These are phyloP conservation scores for Rhizoclosmatium sp. DNA, from an alignment of 192 early-diverging fungal genomes.

Conservation along the genomic window DNA sequence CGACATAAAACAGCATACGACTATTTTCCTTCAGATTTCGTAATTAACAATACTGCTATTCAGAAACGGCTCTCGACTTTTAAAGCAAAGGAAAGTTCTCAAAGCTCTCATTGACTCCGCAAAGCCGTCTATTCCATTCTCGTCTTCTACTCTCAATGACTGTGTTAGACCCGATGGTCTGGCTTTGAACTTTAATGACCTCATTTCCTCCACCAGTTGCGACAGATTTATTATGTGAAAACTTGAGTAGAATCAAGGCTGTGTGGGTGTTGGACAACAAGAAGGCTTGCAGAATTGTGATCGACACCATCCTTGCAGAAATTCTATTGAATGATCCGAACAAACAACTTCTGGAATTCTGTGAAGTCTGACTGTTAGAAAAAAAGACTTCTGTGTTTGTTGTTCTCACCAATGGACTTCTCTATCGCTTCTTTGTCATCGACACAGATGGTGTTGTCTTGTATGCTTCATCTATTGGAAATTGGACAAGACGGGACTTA, in stretches of 20 bases:
- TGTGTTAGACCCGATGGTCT: slow-evolving; percentile 31
- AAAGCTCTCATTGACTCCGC: background rate
- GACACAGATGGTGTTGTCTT: slow-evolving; percentile 36
- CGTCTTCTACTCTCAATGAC: slow-evolving; percentile 30
- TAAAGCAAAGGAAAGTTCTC: background rate
- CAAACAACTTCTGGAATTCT: slow-evolving; percentile 15
- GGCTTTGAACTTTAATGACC: slow-evolving; percentile 2
- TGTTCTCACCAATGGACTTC: slow-evolving; percentile 34
- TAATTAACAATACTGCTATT: too few species aligned
- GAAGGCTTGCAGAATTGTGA: slow-evolving; percentile 34
- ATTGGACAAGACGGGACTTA: slow-evolving; percentile 29
- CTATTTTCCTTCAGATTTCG: too few species aligned
- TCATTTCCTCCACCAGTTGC: background rate
- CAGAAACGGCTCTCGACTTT: too few species aligned
- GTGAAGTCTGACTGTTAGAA: slow-evolving; percentile 24
- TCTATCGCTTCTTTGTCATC: slow-evolving; percentile 36
- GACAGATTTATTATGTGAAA: background rate
- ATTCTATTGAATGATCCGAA: slow-evolving; percentile 8
- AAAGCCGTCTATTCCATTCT: slow-evolving; percentile 29
- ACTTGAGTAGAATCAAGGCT: background rate
- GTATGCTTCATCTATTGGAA: slow-evolving; percentile 28
- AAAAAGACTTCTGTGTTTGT: slow-evolving; percentile 34
- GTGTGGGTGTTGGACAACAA: slow-evolving; percentile 28
- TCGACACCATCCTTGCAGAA: slow-evolving; percentile 29
- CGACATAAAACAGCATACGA: too few species aligned